Conservation (phyloP, 2,329 filamentous ascomycete genomes). For the Microdochium trichocladiopsis region DNA sequence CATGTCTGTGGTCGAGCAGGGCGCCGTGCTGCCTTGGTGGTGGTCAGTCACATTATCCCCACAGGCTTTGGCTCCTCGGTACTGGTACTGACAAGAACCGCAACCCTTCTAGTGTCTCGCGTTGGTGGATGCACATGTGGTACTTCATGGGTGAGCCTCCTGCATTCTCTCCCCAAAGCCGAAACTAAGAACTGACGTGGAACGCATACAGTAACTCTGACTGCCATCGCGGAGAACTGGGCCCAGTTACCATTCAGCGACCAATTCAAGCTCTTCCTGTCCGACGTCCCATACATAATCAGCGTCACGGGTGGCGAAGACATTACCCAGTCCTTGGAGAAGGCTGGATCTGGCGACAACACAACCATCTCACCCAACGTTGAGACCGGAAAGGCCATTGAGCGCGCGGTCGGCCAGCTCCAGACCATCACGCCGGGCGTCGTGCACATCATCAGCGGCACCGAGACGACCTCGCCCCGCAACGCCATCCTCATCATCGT, state of each 20-base stretch:
- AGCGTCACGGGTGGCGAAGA: not conserved
- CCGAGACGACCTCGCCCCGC: not conserved
- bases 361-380: not conserved
- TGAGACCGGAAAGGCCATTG: not conserved
- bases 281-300: not conserved
- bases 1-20: not conserved
- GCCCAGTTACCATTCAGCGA: not conserved
- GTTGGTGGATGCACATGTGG: not conserved
- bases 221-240: not conserved
- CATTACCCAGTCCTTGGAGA: not conserved
- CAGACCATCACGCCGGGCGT: not conserved
- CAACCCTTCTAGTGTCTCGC: not conserved
- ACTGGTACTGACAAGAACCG: not conserved
- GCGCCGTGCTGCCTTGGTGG: not conserved
- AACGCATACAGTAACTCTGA: not conserved
- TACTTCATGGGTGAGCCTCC: not conserved
- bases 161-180: not conserved
- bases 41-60: not conserved
- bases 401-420: not conserved
- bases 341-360: not conserved
- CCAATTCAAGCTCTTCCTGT: not conserved
- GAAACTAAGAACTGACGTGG: not conserved
- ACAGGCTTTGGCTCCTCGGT: not conserved
- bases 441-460: not conserved
- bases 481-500: not conserved